A percentile compares a stretch with the other conserved stretches of the same genome.
These are phyloP conservation scores for Tirmania nivea DNA, from an alignment of 495 filamentous ascomycete species.

Conservation along the genomic window DNA sequence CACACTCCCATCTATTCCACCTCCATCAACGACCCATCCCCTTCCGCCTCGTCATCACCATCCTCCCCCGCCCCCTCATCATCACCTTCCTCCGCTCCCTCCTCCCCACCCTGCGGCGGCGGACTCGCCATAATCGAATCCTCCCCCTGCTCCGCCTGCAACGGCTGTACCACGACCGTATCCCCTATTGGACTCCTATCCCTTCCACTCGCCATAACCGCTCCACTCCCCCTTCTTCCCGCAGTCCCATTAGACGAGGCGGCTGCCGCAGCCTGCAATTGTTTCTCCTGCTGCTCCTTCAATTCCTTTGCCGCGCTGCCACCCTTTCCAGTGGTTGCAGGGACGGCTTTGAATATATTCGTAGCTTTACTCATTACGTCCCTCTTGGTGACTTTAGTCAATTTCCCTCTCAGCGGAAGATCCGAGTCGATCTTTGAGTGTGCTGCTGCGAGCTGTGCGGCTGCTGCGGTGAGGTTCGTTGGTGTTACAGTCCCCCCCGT, in stretches of 20 bases:
- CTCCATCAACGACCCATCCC: neutral
- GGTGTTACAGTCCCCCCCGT: neutral
- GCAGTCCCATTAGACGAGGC: neutral
- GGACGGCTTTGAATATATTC: slow-evolving; percentile 10
- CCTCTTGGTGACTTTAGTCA: slow-evolving; percentile 11
- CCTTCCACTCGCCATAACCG: neutral
- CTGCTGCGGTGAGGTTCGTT: neutral
- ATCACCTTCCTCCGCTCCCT: neutral
- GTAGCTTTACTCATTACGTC: slow-evolving; percentile 13
- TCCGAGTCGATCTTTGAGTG: slow-evolving; percentile 9
- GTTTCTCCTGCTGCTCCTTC: neutral
- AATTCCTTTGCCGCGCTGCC: neutral
- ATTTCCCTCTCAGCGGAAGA: slow-evolving; percentile 12
- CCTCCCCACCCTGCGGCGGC: neutral
- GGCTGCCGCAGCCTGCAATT: neutral
- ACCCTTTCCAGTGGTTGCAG: neutral
- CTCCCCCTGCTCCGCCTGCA: neutral
- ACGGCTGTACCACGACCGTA: neutral
- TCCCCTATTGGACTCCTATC: neutral
- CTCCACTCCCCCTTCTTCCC: neutral
- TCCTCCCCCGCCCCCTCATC: neutral
- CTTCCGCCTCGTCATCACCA: neutral
- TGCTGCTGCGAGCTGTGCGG: neutral
- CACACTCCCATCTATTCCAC: neutral
- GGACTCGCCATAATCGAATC: neutral